Evolutionary conservation across 768 basidiomycete genomes (phyloP).

Genomic region (Leccinum boreale): DNA sequence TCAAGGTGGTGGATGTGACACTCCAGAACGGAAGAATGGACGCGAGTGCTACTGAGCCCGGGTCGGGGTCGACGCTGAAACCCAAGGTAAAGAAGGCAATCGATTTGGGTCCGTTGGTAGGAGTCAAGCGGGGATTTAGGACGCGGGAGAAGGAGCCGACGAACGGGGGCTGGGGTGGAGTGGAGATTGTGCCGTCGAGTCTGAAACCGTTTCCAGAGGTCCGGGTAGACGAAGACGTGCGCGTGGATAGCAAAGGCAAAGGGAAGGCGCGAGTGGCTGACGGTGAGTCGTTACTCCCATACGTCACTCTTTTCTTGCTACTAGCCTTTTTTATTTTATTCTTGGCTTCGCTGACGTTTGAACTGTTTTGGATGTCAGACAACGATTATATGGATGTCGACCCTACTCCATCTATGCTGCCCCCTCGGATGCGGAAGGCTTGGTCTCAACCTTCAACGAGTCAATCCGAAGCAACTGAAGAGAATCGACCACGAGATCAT

Average conservation of each 20-base stretch:
- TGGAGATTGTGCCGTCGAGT: slow-evolving; percentile 48
- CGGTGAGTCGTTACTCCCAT: slow-evolving; percentile 17
- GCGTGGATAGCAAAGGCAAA: slow-evolving; percentile 16
- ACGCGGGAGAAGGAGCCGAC: slow-evolving; percentile 54
- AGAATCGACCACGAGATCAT: background rate
- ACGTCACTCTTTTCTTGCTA: background rate
- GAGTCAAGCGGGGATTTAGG: slow-evolving; percentile 55
- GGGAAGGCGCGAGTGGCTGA: slow-evolving; percentile 14
- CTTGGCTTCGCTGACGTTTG: background rate
- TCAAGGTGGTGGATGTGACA: slow-evolving; percentile 29
- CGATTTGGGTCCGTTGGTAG: slow-evolving; percentile 65
- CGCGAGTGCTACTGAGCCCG: background rate
- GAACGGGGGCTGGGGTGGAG: slow-evolving; percentile 61
- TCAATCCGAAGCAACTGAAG: slow-evolving; percentile 6
- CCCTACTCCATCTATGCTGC: slow-evolving; percentile 34
- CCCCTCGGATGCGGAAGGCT: slow-evolving; percentile 61
- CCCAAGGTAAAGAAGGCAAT: slow-evolving; percentile 13
- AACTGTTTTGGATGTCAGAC: background rate
- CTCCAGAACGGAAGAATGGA: background rate
- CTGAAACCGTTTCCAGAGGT: slow-evolving; percentile 16
- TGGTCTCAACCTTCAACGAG: slow-evolving; percentile 28
- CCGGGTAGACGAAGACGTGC: slow-evolving; percentile 5
- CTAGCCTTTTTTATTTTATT: background rate
- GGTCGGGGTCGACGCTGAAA: background rate
- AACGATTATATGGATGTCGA: slow-evolving; percentile 15